A percentile compares a stretch with the other conserved stretches of the same genome.
Evolutionary conservation across 2,329 filamentous ascomycete genomes (phyloP).

Genomic region (Pseudopyricularia cyperi): DNA sequence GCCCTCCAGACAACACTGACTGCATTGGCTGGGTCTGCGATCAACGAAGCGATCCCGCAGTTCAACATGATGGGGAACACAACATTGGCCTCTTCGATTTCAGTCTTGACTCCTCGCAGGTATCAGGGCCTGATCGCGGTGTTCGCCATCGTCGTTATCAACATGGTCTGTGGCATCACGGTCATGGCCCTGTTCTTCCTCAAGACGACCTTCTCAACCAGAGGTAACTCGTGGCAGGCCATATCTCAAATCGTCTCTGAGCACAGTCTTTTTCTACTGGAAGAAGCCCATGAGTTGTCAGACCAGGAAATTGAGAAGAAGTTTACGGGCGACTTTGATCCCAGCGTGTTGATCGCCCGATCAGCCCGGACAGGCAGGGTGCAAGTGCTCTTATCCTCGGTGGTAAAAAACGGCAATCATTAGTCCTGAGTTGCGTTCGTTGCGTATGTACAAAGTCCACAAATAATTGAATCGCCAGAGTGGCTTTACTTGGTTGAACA

Average conservation of each 20-base stretch:
- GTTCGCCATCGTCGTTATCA: conserved; percentile 4
- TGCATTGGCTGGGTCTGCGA: conserved; percentile 7
- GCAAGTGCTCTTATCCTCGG: conserved; percentile 5
- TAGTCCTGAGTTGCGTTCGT: neutral
- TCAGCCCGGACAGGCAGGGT: conserved; percentile 8
- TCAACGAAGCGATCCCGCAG: conserved; percentile 8
- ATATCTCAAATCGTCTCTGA: conserved; percentile 11
- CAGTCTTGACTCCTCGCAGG: conserved; percentile 5
- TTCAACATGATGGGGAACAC: conserved; percentile 6
- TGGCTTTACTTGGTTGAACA: too few species aligned
- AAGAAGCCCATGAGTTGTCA: conserved; percentile 7
- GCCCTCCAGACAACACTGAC: conserved; percentile 10
- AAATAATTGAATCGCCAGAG: too few species aligned
- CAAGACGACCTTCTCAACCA: conserved; percentile 9
- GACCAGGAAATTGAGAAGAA: conserved; percentile 6
- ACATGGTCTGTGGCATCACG: conserved; percentile 6
- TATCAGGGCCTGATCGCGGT: conserved; percentile 6
- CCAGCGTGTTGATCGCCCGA: conserved; percentile 6
- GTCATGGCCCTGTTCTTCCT: conserved; percentile 8
- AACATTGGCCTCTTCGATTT: conserved; percentile 4
- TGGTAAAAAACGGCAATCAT: neutral
- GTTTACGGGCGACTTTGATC: conserved; percentile 3
- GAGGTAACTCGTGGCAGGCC: conserved; percentile 11
- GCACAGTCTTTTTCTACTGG: conserved; percentile 9
- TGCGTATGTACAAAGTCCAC: neutral